phyloP scores from a whole-genome alignment of 331 rosid species.

The Arachis monticola region DNA sequence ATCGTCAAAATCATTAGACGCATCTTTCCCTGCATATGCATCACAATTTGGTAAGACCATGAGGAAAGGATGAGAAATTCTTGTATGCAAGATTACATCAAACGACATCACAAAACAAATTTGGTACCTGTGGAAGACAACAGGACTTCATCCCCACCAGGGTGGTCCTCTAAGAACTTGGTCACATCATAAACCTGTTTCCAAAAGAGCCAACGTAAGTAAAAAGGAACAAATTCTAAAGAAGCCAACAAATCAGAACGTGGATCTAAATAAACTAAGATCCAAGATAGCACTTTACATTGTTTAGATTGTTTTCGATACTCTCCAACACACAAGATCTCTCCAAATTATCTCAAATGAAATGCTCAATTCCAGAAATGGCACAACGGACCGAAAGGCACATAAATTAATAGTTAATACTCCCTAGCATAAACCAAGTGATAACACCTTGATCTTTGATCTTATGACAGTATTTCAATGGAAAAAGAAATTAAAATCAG shows the following conservation, averaged over 20 bases:
- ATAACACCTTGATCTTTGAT: background rate
- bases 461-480: background rate
- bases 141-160: constrained; percentile 94
- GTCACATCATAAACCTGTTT: constrained; percentile 89
- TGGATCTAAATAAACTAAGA: constrained; percentile 13
- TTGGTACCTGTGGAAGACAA: constrained; percentile 74
- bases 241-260: background rate
- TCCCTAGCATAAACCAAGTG: background rate
- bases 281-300: background rate
- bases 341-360: background rate
- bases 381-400: constrained; percentile 17
- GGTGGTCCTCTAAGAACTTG: constrained; percentile 94
- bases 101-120: background rate
- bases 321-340: background rate
- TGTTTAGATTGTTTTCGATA: background rate
- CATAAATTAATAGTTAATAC: background rate
- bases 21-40: constrained; percentile 76
- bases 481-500: background rate
- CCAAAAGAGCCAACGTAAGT: constrained; percentile 25
- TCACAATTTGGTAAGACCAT: background rate
- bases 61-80: too few species aligned
- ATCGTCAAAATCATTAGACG: constrained; percentile 83
- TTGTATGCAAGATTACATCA: too few species aligned
- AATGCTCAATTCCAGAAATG: constrained; percentile 21
- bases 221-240: constrained; percentile 25